A percentile compares a stretch with the other conserved stretches of the same genome.
Evolutionary conservation across 352 stramenopile genomes (phyloP).

Genomic region (Phytophthora chlamydospora): DNA sequence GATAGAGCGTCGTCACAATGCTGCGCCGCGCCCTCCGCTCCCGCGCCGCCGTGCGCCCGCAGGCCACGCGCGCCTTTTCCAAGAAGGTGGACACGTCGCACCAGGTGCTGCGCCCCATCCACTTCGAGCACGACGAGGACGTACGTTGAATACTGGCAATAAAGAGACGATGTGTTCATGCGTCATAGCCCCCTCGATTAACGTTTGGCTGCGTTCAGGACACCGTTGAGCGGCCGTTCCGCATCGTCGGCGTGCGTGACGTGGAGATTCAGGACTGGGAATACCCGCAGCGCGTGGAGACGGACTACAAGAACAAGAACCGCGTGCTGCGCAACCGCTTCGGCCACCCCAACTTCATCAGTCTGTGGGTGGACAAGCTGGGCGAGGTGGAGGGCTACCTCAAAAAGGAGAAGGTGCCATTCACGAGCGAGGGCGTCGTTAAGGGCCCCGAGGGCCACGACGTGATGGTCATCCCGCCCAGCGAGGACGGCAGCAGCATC

Average conservation of each 20-base stretch:
- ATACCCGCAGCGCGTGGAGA: conserved; percentile 72
- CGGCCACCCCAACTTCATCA: conserved; percentile 84
- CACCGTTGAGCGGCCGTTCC: conserved; percentile 57
- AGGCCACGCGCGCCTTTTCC: conserved; percentile 28
- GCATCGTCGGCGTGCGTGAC: conserved; percentile 82
- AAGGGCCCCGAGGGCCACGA: conserved; percentile 69
- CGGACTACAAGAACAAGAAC: conserved; percentile 66
- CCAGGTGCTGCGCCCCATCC: conserved; percentile 56
- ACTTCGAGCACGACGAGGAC: conserved; percentile 72
- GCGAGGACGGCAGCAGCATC: conserved; percentile 64
- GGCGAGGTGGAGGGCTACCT: conserved; percentile 68
- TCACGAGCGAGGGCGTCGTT: conserved; percentile 59
- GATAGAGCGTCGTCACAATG: conserved; percentile 16
- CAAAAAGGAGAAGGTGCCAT: conserved; percentile 66
- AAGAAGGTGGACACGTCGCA: conserved; percentile 22
- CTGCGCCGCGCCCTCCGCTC: conserved; percentile 27
- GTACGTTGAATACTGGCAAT: conserved; percentile 36
- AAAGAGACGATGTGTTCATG: background rate
- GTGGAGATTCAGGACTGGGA: conserved; percentile 81
- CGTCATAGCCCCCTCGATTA: conserved; percentile 9
- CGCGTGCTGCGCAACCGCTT: conserved; percentile 78
- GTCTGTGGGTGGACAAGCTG: conserved; percentile 83
- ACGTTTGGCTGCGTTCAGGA: conserved; percentile 30
- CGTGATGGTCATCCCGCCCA: conserved; percentile 72
- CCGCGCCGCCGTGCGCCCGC: conserved; percentile 13